Percentiles rank a stretch among this genome's conserved stretches.
Conservation (phyloP, 805 yeast species). For the Ogataea trehalophila region DNA sequence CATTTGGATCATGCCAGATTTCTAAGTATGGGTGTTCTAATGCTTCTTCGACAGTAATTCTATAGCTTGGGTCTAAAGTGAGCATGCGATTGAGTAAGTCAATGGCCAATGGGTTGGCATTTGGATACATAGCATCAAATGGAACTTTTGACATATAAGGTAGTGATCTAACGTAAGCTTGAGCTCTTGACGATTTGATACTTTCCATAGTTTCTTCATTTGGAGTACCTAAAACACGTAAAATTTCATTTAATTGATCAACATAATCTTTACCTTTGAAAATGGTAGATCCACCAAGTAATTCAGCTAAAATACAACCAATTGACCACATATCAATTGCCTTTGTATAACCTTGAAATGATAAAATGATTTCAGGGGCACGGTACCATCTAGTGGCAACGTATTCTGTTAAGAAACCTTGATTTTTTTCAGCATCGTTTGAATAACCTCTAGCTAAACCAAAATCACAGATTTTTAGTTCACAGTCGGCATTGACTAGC, state of each 20-base stretch:
- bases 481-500: constrained; percentile 93
- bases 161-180: constrained; percentile 80
- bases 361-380: constrained; percentile 96
- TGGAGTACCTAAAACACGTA: constrained; percentile 90
- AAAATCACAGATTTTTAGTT: constrained; percentile 92
- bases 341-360: constrained; percentile 90
- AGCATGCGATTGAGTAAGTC: constrained; percentile 76
- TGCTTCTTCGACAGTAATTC: constrained; percentile 88
- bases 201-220: constrained; percentile 60
- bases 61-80: constrained; percentile 77
- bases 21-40: constrained; percentile 81
- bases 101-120: constrained; percentile 82
- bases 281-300: constrained; percentile 84
- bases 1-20: constrained; percentile 90
- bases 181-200: constrained; percentile 85
- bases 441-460: constrained; percentile 93
- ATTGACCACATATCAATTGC: constrained; percentile 98
- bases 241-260: constrained; percentile 85
- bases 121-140: constrained; percentile 67
- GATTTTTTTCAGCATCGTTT: constrained; percentile 74
- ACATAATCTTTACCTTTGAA: constrained; percentile 96
- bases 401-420: constrained; percentile 94
- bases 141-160: constrained; percentile 80
- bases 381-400: constrained; percentile 99
- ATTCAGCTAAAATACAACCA: constrained; percentile 93